Conservation (phyloP, 164 flowering plant species). For the Protea cynaroides region DNA sequence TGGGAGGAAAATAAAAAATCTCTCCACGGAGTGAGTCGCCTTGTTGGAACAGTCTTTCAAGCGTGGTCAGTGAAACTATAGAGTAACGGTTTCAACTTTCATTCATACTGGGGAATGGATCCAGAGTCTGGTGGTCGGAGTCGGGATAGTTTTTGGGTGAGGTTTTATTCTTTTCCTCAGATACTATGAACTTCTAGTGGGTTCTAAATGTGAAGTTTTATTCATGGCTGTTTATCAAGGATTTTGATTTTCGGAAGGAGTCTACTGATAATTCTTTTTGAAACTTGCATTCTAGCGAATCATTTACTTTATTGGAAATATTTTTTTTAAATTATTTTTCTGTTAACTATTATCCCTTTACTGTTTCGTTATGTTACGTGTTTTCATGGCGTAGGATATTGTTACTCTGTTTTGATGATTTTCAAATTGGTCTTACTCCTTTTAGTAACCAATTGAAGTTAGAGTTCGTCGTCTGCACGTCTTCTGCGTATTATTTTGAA, state of each 20-base stretch:
- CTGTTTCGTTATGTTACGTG: neutral
- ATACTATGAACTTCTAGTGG: neutral
- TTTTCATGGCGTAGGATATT: neutral
- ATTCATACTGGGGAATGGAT: slow-evolving; percentile 13
- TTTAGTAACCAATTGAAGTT: too few relatives aligned
- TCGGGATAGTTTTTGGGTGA: slow-evolving; percentile 13
- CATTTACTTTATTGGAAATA: neutral
- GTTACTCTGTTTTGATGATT: neutral
- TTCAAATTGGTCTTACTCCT: too few relatives aligned
- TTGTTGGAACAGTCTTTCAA: too few relatives aligned
- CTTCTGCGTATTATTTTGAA: too few relatives aligned
- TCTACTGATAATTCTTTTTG: too few relatives aligned
- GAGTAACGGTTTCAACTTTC: too few relatives aligned
- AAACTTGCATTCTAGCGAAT: neutral
- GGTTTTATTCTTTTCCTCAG: neutral
- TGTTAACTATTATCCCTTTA: neutral
- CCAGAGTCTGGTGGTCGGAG: slow-evolving; percentile 10
- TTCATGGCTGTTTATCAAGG: neutral
- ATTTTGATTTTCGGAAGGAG: neutral
- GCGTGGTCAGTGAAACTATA: too few relatives aligned
- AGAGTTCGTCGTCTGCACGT: too few relatives aligned
- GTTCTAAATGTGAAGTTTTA: neutral
- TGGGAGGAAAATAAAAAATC: too few relatives aligned
- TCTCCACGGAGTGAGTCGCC: too few relatives aligned
- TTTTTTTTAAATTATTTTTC: too few relatives aligned